phyloP scores from a whole-genome alignment of 345 rosid species.

The Raphanus raphanistrum region DNA sequence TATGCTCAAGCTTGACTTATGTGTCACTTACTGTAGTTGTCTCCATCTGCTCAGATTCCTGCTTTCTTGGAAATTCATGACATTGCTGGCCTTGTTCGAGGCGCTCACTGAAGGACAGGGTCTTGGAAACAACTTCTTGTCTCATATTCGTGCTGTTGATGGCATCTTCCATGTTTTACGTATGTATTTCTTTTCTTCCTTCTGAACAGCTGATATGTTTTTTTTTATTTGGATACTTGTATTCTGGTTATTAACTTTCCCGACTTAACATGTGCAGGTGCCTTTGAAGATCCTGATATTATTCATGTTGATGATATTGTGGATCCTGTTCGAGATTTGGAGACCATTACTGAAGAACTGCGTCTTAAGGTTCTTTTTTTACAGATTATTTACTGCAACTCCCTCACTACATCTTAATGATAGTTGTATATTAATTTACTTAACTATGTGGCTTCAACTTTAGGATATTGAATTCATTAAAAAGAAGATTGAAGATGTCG shows the following conservation, averaged over 20 bases:
- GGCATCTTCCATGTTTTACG: slow-evolving; percentile 97
- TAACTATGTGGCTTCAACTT: slow-evolving; percentile 22
- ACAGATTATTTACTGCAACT: background rate
- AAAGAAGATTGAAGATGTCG: slow-evolving; percentile 80
- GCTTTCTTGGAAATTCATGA: slow-evolving; percentile 97
- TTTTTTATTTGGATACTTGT: background rate
- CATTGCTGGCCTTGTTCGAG: slow-evolving; percentile 94
- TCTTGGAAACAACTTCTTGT: slow-evolving; percentile 90
- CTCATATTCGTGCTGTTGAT: slow-evolving; percentile 98
- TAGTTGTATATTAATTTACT: background rate
- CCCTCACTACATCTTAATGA: background rate
- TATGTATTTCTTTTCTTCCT: slow-evolving; percentile 35
- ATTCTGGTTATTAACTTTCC: slow-evolving; percentile 10
- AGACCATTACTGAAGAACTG: slow-evolving; percentile 74
- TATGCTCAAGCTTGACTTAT: background rate
- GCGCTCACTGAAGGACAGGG: slow-evolving; percentile 99
- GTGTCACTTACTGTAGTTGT: background rate
- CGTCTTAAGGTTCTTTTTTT: slow-evolving; percentile 67
- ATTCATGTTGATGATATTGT: slow-evolving; percentile 93
- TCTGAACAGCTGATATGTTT: background rate
- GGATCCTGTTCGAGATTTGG: slow-evolving; percentile 96
- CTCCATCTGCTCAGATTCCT: slow-evolving; percentile 65
- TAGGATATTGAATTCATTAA: slow-evolving; percentile 90
- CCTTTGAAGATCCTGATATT: slow-evolving; percentile 94
- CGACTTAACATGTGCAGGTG: slow-evolving; percentile 52